These are phyloP conservation scores for Protomyces pachydermus DNA, from an alignment of 1,139 yeast genomes.

Conservation along the genomic window DNA sequence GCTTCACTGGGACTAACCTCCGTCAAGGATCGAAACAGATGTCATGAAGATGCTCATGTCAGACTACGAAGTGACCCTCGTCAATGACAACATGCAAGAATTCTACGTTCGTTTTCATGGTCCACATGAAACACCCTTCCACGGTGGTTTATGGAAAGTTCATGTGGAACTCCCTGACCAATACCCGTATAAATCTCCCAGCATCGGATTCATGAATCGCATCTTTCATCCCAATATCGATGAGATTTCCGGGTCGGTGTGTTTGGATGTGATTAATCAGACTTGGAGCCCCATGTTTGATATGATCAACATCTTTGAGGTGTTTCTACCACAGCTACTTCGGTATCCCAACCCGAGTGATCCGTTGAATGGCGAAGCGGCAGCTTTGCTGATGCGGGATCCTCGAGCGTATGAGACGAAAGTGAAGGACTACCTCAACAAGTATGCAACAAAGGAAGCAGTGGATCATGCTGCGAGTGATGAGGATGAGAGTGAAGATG, in stretches of 20 bases:
- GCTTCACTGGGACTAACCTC: no score
- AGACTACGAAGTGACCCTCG: constrained; percentile 80
- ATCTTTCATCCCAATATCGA: constrained; percentile 93
- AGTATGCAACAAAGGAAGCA: constrained; percentile 58
- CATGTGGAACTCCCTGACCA: constrained; percentile 94
- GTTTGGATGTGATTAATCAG: constrained; percentile 93
- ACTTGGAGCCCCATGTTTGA: constrained; percentile 98
- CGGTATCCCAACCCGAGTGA: constrained; percentile 93
- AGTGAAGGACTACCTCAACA: constrained; percentile 64
- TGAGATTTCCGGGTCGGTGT: constrained; percentile 72
- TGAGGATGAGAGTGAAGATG: constrained; percentile 37
- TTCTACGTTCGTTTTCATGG: constrained; percentile 82
- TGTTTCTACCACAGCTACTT: constrained; percentile 84
- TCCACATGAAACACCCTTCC: constrained; percentile 83
- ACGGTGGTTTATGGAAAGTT: constrained; percentile 84
- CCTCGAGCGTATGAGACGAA: constrained; percentile 61
- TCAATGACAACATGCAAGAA: constrained; percentile 87
- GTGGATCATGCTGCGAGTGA: constrained; percentile 38
- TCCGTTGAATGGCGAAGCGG: constrained; percentile 90
- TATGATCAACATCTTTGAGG: constrained; percentile 80
- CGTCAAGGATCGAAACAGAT: constrained; percentile 76
- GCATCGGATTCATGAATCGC: constrained; percentile 86
- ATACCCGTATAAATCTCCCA: constrained; percentile 92
- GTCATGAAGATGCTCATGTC: constrained; percentile 96
- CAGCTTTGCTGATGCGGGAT: constrained; percentile 70